phyloP scores from a whole-genome alignment of 208 protist species.

The Tritrichomonas musculus region DNA sequence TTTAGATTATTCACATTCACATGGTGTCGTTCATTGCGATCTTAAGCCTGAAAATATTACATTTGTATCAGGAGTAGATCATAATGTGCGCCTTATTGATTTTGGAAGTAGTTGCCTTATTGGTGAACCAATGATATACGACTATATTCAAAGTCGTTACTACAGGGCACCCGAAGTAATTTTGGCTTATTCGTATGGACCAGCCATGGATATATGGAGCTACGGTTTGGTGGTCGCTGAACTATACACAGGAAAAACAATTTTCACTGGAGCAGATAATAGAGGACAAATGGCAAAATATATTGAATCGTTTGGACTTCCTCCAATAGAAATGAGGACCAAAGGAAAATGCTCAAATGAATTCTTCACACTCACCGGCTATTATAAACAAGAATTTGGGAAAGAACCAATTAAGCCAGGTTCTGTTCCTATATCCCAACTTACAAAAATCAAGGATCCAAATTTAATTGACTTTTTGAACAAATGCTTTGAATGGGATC shows the following conservation, averaged over 20 bases:
- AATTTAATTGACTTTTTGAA: neutral
- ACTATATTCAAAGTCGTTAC: slow-evolving; percentile 81
- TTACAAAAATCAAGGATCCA: neutral
- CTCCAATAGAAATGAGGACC: slow-evolving; percentile 29
- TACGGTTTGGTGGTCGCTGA: slow-evolving; percentile 95
- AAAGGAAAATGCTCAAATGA: neutral
- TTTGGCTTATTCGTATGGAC: slow-evolving; percentile 29
- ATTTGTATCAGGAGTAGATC: neutral
- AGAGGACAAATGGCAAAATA: slow-evolving; percentile 39
- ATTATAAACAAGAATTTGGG: neutral
- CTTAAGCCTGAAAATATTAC: slow-evolving; percentile 64
- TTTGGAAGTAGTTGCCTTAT: slow-evolving; percentile 87
- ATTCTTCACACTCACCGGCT: neutral
- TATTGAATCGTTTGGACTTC: slow-evolving; percentile 42
- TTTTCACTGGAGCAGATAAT: slow-evolving; percentile 39
- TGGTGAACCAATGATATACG: slow-evolving; percentile 69
- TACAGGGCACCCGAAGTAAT: slow-evolving; percentile 79
- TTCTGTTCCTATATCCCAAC: neutral
- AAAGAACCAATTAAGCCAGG: neutral
- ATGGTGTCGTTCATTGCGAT: slow-evolving; percentile 49
- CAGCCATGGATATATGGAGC: slow-evolving; percentile 77
- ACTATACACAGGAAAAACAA: slow-evolving; percentile 77
- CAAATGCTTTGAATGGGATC: neutral
- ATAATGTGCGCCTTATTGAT: slow-evolving; percentile 88
- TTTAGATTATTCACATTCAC: neutral